phyloP scores from a whole-genome alignment of 805 yeast genomes.

The Kazachstania kunashirensis region DNA sequence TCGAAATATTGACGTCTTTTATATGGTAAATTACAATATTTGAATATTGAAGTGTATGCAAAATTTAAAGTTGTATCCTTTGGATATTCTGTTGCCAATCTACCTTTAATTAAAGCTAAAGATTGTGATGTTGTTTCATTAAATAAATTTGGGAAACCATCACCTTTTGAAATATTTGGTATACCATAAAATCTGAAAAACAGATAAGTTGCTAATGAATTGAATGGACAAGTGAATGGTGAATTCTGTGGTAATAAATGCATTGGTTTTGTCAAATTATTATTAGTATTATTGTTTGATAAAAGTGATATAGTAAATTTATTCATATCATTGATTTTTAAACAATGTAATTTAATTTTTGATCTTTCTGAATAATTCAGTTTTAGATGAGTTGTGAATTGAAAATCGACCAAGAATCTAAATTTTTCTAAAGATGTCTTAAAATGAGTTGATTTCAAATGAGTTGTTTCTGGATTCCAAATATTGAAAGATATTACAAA shows the following conservation, averaged over 20 bases:
- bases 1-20: slow-evolving; percentile 22
- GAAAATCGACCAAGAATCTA: slow-evolving; percentile 26
- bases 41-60: slow-evolving; percentile 22
- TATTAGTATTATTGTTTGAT: slow-evolving; percentile 1
- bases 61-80: slow-evolving; percentile 23
- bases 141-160: slow-evolving; percentile 25
- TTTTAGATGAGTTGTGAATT: slow-evolving; percentile 18
- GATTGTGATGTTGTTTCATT: slow-evolving; percentile 3
- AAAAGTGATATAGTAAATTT: neutral
- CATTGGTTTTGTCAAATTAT: slow-evolving; percentile 10
- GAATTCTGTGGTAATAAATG: slow-evolving; percentile 16
- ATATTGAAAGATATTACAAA: slow-evolving; percentile 20
- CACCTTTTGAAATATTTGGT: slow-evolving; percentile 18
- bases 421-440: slow-evolving; percentile 22
- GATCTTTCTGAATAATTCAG: slow-evolving; percentile 21
- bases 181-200: slow-evolving; percentile 26
- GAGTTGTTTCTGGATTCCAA: slow-evolving; percentile 23
- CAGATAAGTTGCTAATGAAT: slow-evolving; percentile 23
- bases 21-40: slow-evolving; percentile 26
- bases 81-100: slow-evolving; percentile 21
- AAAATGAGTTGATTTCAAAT: slow-evolving; percentile 20
- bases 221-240: slow-evolving; percentile 25
- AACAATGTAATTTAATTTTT: slow-evolving; percentile 14
- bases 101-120: slow-evolving; percentile 22
- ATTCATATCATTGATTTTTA: slow-evolving; percentile 4